Base-by-base conservation (phyloP, 257 asterid genomes). In the Penstemon eatonii region DNA sequence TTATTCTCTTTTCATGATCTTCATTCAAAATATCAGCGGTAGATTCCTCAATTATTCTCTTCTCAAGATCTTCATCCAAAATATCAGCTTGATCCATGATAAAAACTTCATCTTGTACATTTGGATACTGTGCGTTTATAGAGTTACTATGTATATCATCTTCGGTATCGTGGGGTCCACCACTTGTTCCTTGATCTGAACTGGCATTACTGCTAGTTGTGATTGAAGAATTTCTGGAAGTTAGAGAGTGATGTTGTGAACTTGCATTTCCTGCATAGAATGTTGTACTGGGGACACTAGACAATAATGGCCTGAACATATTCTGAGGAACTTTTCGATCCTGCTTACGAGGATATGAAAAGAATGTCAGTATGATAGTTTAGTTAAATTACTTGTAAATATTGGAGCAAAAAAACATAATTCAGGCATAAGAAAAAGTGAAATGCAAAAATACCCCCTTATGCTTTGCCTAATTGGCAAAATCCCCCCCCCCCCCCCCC, bases 211-310 rank as follows among this genome's bases (percentile, higher is more conserved):
- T 89, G 85, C 96, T 91, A 40, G 96, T 87, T 60, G 96, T 83
- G 78, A 89, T 76, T 18, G 98, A 87, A 72, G 98, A 94, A 71
- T 87, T 87, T 62, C 85, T 85, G 66, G 98, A 89, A 63, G 82
- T 69, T 51, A 80, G 72, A 75, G 89, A 54, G 63, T 76, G 87
- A 71, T 84, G 85, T 51, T 80, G 80, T 60, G 83, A 72, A 77
- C 76, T 79, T 40, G 86, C 79, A 80, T 85, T 88, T 60, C 95
- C 94, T 38, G 73, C 89, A 70, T 76, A 81, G 85, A 89, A 83
- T 65, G 96, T 82, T 54, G 99, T 82, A 79, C 91, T 94, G 75
- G 99, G 99, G 71, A 87, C 97, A 80, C 98, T 89, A 67, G 98
- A 91, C 75, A 94, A 79, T 59, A 94, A 85, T 52, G 99, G 98